These are phyloP conservation scores for Fusarium staphyleae DNA, from an alignment of 2,329 filamentous ascomycete genomes.

Conservation along the genomic window DNA sequence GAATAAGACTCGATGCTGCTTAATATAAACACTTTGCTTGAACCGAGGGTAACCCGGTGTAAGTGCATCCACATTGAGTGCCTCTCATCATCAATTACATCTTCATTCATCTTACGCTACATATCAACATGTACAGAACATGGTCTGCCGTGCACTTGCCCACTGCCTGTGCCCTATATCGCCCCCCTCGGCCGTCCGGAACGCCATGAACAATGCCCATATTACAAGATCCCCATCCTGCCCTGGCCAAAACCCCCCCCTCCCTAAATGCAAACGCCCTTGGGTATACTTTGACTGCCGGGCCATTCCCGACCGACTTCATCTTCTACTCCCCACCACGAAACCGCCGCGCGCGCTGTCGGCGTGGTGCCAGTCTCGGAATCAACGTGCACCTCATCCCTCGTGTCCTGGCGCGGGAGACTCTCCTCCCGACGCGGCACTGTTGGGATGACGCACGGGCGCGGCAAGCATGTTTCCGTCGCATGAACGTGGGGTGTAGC, in stretches of 20 bases:
- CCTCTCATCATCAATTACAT: constrained; percentile 13
- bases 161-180: constrained; percentile 39
- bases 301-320: constrained; percentile 10
- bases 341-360: constrained; percentile 4
- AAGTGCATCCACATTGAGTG: neutral
- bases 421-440: constrained; percentile 30
- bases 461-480: constrained; percentile 15
- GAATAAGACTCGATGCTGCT: too few species aligned
- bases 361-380: constrained; percentile 11
- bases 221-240: constrained; percentile 25
- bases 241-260: constrained; percentile 26
- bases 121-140: constrained; percentile 12
- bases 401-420: constrained; percentile 20
- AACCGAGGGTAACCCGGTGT: too few species aligned
- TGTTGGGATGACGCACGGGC: constrained; percentile 19
- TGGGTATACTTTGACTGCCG: constrained; percentile 37
- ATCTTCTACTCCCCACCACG: constrained; percentile 3
- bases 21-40: too few species aligned
- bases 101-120: constrained; percentile 22
- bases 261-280: constrained; percentile 38
- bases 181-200: constrained; percentile 22
- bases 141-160: constrained; percentile 38
- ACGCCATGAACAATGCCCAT: constrained; percentile 40
- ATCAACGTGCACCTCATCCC: neutral
- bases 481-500: constrained; percentile 18